Evolutionary conservation across 345 rosid genomes (phyloP).

Genomic region (Citrus inodora): DNA sequence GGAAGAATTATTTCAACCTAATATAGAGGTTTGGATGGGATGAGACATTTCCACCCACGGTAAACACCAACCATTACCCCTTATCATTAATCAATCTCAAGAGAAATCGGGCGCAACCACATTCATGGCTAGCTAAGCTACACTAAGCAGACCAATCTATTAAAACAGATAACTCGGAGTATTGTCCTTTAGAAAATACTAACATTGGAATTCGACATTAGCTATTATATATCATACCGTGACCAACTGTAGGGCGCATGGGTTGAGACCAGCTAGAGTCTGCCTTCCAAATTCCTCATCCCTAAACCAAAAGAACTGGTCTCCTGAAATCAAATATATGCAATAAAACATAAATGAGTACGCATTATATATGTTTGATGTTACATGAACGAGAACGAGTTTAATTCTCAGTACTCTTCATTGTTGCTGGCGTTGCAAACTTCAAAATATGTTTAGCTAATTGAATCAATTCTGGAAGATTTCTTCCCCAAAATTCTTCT

Average conservation of each 20-base stretch:
- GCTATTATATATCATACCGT: conserved; percentile 32
- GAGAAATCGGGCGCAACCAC: too few relatives aligned
- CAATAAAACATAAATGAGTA: background rate
- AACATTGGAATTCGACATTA: background rate
- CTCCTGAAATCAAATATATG: conserved; percentile 35
- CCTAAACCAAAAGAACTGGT: conserved; percentile 65
- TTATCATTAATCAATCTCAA: too few relatives aligned
- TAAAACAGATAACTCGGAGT: background rate
- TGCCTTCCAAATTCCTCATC: conserved; percentile 82
- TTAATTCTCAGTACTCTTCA: conserved; percentile 30
- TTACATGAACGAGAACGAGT: background rate
- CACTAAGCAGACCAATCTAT: too few relatives aligned
- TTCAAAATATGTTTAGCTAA: conserved; percentile 39
- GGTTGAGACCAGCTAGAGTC: conserved; percentile 78
- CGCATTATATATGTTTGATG: background rate
- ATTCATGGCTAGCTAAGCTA: too few relatives aligned
- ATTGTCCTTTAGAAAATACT: background rate
- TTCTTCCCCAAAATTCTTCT: conserved; percentile 32
- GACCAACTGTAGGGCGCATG: conserved; percentile 48
- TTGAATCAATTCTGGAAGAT: conserved; percentile 44
- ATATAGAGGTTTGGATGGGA: too few relatives aligned
- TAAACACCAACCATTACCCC: too few relatives aligned
- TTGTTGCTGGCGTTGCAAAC: conserved; percentile 48
- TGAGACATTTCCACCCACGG: too few relatives aligned
- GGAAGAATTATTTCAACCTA: too few relatives aligned